Conservation (phyloP, 441 rosid species). For the Bruguiera hainesii region DNA sequence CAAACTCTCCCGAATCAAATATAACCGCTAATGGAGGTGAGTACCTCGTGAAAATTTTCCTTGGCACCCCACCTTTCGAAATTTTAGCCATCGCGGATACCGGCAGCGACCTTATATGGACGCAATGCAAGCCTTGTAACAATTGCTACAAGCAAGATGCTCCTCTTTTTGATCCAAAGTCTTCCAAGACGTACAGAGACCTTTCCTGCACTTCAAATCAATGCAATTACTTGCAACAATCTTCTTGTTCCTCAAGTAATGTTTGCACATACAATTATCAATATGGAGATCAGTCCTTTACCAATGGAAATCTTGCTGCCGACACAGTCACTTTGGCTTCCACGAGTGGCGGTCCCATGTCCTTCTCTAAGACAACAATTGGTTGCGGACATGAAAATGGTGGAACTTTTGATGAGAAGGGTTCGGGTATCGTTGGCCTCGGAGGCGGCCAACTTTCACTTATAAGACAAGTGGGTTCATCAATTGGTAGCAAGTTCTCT, state of each 20-base stretch:
- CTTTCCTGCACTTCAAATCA: conserved; percentile 6
- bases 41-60: conserved; percentile 42
- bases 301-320: conserved; percentile 42
- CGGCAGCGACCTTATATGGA: conserved; percentile 63
- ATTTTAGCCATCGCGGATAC: conserved; percentile 48
- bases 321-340: conserved; percentile 43
- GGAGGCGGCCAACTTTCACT: conserved; percentile 53
- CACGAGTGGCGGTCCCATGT: conserved; percentile 20
- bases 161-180: conserved; percentile 41
- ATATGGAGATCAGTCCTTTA: conserved; percentile 43
- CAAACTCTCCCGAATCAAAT: conserved; percentile 31
- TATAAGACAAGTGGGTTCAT: conserved; percentile 36
- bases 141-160: conserved; percentile 40
- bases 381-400: conserved; percentile 56
- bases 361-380: conserved; percentile 27
- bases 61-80: conserved; percentile 47
- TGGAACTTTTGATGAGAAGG: conserved; percentile 32
- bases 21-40: conserved; percentile 35
- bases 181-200: conserved; percentile 38
- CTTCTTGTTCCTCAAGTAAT: neutral
- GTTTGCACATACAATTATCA: conserved; percentile 37
- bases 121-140: conserved; percentile 59
- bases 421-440: conserved; percentile 55
- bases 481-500: conserved; percentile 41
- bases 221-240: neutral